Evolutionary conservation across 495 filamentous ascomycete species (phyloP), one percentile per base, ranked within the genome.

Genomic region (Durotheca rogersii): DNA sequence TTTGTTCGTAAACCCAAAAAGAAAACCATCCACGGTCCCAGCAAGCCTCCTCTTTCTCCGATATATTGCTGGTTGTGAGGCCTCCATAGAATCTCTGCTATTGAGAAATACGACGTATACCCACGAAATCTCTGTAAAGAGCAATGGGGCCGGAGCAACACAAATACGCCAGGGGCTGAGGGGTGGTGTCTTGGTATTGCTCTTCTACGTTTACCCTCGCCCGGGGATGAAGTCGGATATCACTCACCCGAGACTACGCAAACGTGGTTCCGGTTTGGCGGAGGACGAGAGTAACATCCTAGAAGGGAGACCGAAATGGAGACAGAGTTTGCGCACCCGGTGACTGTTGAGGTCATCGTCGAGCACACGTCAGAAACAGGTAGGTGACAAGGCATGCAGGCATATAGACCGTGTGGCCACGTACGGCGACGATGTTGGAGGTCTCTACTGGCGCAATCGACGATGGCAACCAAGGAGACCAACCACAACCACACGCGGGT

Each of bases 151-250:
- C 34, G 9, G 1, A 34, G 23, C 16, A 39, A 21, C 20, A 25
- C 20, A 29, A 19, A 37, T 27, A 27, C 37, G 37, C 16, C 51
- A 35, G 23, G 31, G n/a, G 33, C 14, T 38, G 12, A n/a, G 39
- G 19, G 27, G 38, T 49, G 10, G 1, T 15, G 39, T 32, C 33
- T 29, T 55, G 39, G 44, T 47, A 43, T 55, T 34, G 11, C 19
- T 7, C 18, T 19, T 27, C 23, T 23, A 10, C 11, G 9, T 23
- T 14, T 49, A 9, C 4, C 30, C 23, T 16, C 31, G 15, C 27
- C 7, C 18, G 31, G 23, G 7, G 21, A 20, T 15, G 32, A 31
- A 19, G 17, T 41, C 39, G 38, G 9, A 27, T 18, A 39, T 11
- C 12, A n/a, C n/a, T 15, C 19, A 7, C 18, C 27, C 15, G 16